These are phyloP conservation scores for Scutellaria galericulata DNA, from an alignment of 257 asterid genomes.

Conservation along the genomic window DNA sequence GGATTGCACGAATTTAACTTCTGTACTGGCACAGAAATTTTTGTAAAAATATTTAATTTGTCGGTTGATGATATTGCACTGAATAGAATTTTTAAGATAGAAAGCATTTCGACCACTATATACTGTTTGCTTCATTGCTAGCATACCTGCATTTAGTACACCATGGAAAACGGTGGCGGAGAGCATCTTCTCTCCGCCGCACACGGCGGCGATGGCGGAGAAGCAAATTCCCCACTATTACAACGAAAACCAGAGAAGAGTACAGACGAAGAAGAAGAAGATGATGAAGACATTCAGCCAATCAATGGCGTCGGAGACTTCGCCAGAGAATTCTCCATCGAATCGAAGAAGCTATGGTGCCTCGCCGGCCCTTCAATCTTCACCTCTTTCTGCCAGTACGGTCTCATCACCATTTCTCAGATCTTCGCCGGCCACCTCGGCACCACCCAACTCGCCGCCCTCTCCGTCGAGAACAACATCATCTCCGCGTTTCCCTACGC, in stretches of 20 bases:
- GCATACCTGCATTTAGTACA: too few species aligned
- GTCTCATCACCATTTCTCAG: conserved; percentile 61
- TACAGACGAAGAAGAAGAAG: conserved; percentile 20
- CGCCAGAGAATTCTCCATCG: conserved; percentile 40
- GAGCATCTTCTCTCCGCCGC: neutral
- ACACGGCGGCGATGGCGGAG: neutral
- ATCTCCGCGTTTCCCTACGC: conserved; percentile 65
- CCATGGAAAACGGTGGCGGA: neutral
- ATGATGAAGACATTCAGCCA: conserved; percentile 37
- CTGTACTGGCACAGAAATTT: too few species aligned
- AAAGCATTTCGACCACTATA: too few species aligned
- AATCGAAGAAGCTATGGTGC: conserved; percentile 57
- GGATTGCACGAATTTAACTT: too few species aligned
- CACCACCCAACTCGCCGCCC: conserved; percentile 64
- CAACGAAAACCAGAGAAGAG: neutral
- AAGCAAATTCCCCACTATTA: neutral
- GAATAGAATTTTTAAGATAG: too few species aligned
- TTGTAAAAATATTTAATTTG: too few species aligned
- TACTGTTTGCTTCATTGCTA: too few species aligned
- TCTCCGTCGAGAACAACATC: conserved; percentile 59
- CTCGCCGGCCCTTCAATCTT: conserved; percentile 73
- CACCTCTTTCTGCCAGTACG: conserved; percentile 60
- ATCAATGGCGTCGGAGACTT: conserved; percentile 38
- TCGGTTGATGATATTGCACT: too few species aligned
- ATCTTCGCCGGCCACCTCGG: conserved; percentile 65